phyloP scores from a whole-genome alignment of 345 rosid species.

The Physaria fendleri region DNA sequence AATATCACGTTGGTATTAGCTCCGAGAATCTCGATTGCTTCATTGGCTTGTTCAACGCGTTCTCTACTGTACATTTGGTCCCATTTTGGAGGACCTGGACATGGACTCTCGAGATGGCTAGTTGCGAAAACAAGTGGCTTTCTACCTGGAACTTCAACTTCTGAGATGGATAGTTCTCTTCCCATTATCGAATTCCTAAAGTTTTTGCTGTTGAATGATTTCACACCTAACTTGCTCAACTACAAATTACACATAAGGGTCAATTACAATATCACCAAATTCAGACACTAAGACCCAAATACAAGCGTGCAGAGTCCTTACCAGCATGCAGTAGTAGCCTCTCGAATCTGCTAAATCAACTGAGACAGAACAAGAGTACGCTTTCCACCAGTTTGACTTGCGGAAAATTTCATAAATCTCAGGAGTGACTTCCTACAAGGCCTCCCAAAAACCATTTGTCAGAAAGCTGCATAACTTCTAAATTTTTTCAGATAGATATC shows the following conservation, averaged over 20 bases:
- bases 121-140: constrained; percentile 69
- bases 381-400: constrained; percentile 83
- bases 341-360: constrained; percentile 36
- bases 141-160: constrained; percentile 52
- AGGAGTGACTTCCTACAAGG: constrained; percentile 76
- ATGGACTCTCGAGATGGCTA: constrained; percentile 97
- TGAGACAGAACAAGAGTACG: constrained; percentile 61
- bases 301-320: constrained; percentile 15
- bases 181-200: constrained; percentile 82
- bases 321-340: constrained; percentile 84
- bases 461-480: neutral
- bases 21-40: constrained; percentile 45
- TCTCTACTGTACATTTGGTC: constrained; percentile 95
- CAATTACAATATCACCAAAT: constrained; percentile 3
- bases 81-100: constrained; percentile 91
- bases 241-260: constrained; percentile 33
- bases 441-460: neutral
- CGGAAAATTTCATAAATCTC: constrained; percentile 53
- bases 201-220: constrained; percentile 50
- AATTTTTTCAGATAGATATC: neutral
- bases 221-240: constrained; percentile 77
- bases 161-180: constrained; percentile 67
- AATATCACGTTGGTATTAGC: constrained; percentile 61
- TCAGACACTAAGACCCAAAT: neutral
- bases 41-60: constrained; percentile 74